Evolutionary conservation across 2,329 filamentous ascomycete species (phyloP).

Genomic region (Trichoderma asperellum): DNA sequence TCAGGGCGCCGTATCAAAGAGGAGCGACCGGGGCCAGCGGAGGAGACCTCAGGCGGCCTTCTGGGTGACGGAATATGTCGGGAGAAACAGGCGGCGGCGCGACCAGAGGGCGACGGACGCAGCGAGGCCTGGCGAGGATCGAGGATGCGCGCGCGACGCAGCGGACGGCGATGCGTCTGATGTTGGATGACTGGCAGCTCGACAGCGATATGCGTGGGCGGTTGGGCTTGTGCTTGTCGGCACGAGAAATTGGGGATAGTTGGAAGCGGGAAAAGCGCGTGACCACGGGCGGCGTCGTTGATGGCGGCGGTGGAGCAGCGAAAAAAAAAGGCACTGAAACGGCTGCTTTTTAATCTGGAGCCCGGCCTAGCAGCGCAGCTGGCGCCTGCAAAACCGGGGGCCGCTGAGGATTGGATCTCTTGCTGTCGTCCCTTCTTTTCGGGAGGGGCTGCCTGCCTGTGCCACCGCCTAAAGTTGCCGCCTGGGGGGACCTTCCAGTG

Average conservation of each 20-base stretch:
- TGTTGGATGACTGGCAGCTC: constrained; percentile 24
- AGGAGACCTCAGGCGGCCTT: not conserved
- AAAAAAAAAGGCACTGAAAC: not conserved
- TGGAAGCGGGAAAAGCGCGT: constrained; percentile 45
- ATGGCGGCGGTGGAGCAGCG: constrained; percentile 25
- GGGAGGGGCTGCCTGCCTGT: constrained; percentile 12
- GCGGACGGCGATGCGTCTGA: not conserved
- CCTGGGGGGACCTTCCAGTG: not conserved
- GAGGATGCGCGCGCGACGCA: constrained; percentile 12
- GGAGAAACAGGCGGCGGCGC: constrained; percentile 16
- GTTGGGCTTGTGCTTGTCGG: constrained; percentile 8
- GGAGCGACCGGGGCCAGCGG: constrained; percentile 21
- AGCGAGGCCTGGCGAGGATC: not conserved
- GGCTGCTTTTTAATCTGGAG: not conserved
- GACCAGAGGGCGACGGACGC: not conserved
- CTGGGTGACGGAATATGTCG: constrained; percentile 21
- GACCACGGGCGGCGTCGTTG: constrained; percentile 40
- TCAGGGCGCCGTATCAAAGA: not conserved
- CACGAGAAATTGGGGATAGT: constrained; percentile 40
- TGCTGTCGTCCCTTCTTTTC: not conserved
- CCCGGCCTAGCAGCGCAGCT: not conserved
- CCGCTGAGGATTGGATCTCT: not conserved
- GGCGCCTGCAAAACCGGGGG: constrained; percentile 1
- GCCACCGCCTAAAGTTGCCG: constrained; percentile 20
- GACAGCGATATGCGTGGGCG: not conserved